Evolutionary conservation across 441 rosid genomes (phyloP).

Genomic region (Brassica balearica): DNA sequence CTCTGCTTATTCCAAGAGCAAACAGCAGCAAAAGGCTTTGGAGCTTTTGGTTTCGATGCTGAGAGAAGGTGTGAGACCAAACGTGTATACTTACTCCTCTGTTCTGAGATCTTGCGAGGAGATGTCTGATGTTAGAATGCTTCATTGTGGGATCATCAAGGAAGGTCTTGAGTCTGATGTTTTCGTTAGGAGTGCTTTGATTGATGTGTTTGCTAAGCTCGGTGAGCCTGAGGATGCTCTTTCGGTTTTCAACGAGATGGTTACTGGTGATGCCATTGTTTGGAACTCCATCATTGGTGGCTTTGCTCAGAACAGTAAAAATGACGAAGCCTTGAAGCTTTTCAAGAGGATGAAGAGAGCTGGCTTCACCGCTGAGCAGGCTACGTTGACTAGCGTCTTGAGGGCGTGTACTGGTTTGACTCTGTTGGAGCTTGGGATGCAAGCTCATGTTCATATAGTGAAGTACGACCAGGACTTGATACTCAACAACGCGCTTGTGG

Average conservation of each 20-base stretch:
- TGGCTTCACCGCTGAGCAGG: slow-evolving; percentile 66
- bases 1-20: slow-evolving; percentile 61
- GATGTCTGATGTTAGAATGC: slow-evolving; percentile 55
- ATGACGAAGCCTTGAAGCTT: slow-evolving; percentile 64
- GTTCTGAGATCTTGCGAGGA: slow-evolving; percentile 66
- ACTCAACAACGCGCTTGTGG: slow-evolving; percentile 73
- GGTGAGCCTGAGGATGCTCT: slow-evolving; percentile 55
- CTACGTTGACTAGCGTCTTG: slow-evolving; percentile 70
- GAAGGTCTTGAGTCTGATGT: slow-evolving; percentile 71
- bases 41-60: slow-evolving; percentile 62
- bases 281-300: slow-evolving; percentile 83
- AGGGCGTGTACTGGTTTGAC: slow-evolving; percentile 76
- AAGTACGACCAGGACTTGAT: slow-evolving; percentile 73
- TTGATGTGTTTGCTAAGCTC: slow-evolving; percentile 71
- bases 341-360: slow-evolving; percentile 71
- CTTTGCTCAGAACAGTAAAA: slow-evolving; percentile 67
- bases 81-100: slow-evolving; percentile 72
- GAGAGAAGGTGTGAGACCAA: slow-evolving; percentile 68
- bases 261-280: slow-evolving; percentile 66
- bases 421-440: slow-evolving; percentile 71
- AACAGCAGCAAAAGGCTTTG: slow-evolving; percentile 52
- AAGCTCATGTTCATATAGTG: slow-evolving; percentile 73
- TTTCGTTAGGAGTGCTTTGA: slow-evolving; percentile 75
- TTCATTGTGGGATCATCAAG: slow-evolving; percentile 62
- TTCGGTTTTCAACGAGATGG: slow-evolving; percentile 65